Conservation (phyloP, 257 asterid genomes). For the Verbascum thapsus region DNA sequence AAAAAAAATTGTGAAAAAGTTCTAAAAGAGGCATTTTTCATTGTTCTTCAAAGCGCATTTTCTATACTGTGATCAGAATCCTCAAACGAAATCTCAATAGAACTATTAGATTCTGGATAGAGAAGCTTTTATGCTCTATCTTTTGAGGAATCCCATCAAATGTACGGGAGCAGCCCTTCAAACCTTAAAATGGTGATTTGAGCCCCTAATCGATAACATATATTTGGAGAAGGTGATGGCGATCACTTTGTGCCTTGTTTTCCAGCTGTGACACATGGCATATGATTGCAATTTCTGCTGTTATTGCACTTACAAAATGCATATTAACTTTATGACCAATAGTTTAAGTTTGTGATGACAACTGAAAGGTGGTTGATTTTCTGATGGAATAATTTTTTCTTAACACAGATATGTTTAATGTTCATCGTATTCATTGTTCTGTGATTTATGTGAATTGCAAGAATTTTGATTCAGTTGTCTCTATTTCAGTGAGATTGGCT, state of each 20-base stretch:
- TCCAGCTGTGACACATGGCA: conserved; percentile 14
- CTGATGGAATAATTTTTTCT: background rate
- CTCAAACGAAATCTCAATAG: too few relatives aligned
- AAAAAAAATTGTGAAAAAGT: too few relatives aligned
- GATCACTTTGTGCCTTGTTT: background rate
- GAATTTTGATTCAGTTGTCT: conserved; percentile 17
- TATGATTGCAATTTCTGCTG: conserved; percentile 1
- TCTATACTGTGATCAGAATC: too few relatives aligned
- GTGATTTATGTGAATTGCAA: conserved; percentile 18
- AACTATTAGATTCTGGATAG: too few relatives aligned
- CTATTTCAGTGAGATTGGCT: conserved; percentile 77
- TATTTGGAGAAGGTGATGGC: too few relatives aligned
- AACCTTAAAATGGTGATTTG: too few relatives aligned
- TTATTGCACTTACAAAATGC: background rate
- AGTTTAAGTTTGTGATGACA: background rate
- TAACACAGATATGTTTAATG: conserved; percentile 5
- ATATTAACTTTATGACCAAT: conserved; percentile 3
- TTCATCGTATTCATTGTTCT: background rate
- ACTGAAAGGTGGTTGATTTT: background rate
- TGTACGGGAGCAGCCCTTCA: too few relatives aligned
- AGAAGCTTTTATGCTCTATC: background rate
- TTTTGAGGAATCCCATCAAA: background rate
- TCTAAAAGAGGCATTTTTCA: too few relatives aligned
- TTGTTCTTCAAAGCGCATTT: too few relatives aligned
- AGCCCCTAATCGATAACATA: too few relatives aligned